These are phyloP conservation scores for Rosa lucieae DNA, from an alignment of 306 rosid species.

Conservation along the genomic window DNA sequence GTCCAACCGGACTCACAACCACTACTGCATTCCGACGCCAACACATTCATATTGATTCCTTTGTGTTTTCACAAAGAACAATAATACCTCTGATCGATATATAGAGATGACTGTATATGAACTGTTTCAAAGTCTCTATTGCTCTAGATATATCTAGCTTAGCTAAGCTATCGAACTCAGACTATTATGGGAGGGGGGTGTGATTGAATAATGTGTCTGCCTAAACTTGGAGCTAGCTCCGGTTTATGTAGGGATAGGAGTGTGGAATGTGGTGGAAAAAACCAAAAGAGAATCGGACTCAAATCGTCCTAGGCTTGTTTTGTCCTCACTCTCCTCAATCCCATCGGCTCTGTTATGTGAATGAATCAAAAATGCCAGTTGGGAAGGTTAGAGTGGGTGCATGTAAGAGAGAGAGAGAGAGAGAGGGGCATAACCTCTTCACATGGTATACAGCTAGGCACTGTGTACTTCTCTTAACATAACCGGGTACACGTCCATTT, in stretches of 20 bases:
- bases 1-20: slow-evolving; percentile 99
- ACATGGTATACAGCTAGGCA: slow-evolving; percentile 91
- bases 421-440: slow-evolving; percentile 40
- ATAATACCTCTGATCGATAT: neutral
- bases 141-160: neutral
- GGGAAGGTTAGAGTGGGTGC: slow-evolving; percentile 48
- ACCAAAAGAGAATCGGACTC: slow-evolving; percentile 38
- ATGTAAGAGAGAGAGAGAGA: slow-evolving; percentile 24
- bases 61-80: slow-evolving; percentile 4
- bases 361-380: slow-evolving; percentile 57
- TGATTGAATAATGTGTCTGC: slow-evolving; percentile 16
- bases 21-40: slow-evolving; percentile 73
- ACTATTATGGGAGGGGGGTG: neutral
- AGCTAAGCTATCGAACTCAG: neutral
- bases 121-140: neutral
- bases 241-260: slow-evolving; percentile 34
- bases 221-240: slow-evolving; percentile 23
- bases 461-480: slow-evolving; percentile 54
- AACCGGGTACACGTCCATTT: slow-evolving; percentile 61
- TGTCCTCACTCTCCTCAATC: slow-evolving; percentile 49
- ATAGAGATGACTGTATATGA: slow-evolving; percentile 15
- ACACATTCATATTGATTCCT: slow-evolving; percentile 49
- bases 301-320: slow-evolving; percentile 53
- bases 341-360: slow-evolving; percentile 29
- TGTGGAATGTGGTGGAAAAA: slow-evolving; percentile 33